These are phyloP conservation scores for Cyclotella cryptica DNA, from an alignment of 108 stramenopile species.

Conservation along the genomic window DNA sequence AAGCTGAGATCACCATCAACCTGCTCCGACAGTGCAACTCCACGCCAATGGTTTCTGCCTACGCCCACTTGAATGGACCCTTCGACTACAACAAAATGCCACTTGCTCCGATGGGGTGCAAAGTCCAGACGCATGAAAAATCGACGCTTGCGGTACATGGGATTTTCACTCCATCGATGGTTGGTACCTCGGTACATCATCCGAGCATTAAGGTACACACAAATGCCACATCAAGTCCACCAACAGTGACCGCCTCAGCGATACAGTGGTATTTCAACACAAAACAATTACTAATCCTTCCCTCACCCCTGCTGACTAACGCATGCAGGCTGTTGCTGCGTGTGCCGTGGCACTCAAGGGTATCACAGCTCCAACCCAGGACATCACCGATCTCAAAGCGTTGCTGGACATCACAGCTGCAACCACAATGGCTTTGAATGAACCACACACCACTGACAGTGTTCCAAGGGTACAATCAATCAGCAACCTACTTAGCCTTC, in stretches of 20 bases:
- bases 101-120: neutral
- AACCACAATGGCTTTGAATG: neutral
- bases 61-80: neutral
- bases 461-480: neutral
- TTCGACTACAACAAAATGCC: neutral
- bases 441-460: neutral
- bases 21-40: too few species aligned
- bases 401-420: neutral
- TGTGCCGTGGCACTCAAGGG: too few species aligned
- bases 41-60: too few species aligned
- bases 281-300: neutral
- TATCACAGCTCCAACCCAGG: too few species aligned
- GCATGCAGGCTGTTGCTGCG: neutral
- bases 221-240: conserved; percentile 5
- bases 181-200: conserved; percentile 1
- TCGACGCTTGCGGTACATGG: too few species aligned
- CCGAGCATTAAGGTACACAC: neutral
- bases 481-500: neutral
- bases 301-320: neutral
- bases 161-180: neutral
- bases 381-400: neutral
- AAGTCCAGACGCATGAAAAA: neutral
- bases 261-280: neutral
- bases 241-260: neutral
- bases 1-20: too few species aligned